phyloP scores from a whole-genome alignment of 2,329 filamentous ascomycete species.

The Beauveria australis region DNA sequence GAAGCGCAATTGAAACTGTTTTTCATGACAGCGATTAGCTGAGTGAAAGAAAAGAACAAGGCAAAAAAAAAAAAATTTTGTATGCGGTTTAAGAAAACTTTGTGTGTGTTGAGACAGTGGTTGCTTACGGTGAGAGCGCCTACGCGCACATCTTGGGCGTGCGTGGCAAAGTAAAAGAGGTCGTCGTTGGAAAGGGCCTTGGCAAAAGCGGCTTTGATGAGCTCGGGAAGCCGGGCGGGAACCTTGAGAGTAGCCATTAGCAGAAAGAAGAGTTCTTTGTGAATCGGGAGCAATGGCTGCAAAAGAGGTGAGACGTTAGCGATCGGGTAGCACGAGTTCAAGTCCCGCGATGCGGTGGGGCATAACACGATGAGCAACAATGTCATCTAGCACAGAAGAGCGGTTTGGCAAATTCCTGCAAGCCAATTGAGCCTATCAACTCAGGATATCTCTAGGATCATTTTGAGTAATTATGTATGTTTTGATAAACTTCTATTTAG shows the following conservation, averaged over 20 bases:
- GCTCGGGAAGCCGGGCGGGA: conserved; percentile 40
- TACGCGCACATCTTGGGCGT: conserved; percentile 39
- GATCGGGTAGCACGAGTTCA: background rate
- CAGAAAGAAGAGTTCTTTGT: background rate
- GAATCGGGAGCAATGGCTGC: background rate
- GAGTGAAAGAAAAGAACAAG: too few species aligned
- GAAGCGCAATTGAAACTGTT: conserved; percentile 64
- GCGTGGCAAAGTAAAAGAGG: conserved; percentile 46
- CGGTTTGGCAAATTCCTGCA: background rate
- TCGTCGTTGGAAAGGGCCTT: conserved; percentile 40
- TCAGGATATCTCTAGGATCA: too few species aligned
- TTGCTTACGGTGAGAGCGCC: conserved; percentile 34
- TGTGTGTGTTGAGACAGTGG: background rate
- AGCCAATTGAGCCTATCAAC: too few species aligned
- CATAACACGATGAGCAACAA: background rate
- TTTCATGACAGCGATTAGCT: background rate
- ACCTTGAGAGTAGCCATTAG: conserved; percentile 32
- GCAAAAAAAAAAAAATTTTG: too few species aligned
- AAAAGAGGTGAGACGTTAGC: background rate
- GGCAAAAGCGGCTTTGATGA: conserved; percentile 42
- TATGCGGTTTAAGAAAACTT: too few species aligned
- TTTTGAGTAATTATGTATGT: background rate
- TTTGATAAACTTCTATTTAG: background rate
- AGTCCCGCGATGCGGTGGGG: background rate
- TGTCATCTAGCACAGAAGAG: too few species aligned